Evolutionary conservation across 2,329 filamentous ascomycete species (phyloP), one percentile per base, ranked within the genome.

Genomic region (Bertia moriformis): DNA sequence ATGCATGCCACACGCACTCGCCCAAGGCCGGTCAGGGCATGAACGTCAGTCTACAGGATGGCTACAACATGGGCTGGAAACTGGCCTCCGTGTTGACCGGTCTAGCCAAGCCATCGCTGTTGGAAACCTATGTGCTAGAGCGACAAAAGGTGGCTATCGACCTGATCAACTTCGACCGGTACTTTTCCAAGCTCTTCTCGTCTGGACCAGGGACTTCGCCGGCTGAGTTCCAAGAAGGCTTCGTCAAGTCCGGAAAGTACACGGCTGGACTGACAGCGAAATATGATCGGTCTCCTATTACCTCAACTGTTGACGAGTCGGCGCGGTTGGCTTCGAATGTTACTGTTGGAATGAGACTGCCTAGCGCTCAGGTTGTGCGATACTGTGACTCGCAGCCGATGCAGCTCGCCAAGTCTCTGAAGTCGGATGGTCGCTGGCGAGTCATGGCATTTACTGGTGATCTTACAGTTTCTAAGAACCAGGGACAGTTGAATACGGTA

Each of bases 11-110:
- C 48, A 80, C 75, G 0, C 76, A 80, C 48, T 74, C 69, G 2
- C 76, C 76, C 4, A 80, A 80, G 52, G 74, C 74, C 0, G 76
- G 75, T 0, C 75, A 80, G 53, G 76, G 70, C 2, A 73, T 73
- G 69, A 73, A 73, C 38, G 66, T 71, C 20, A 62, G 65, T 13
- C 53, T 80, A 42, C 74, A 79, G 47, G 76, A 80, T 44, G 75
- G 73, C 4, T 71, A 73, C 46, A 76, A 76, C 41, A 64, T 75
- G 39, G 72, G 71, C 4, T 76, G 71, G 71, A 77, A 77, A 47
- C 57, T 77, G 4, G 67, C 60, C 1, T 56, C 61, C 18, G 57
- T 73, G 1, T 50, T 74, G 2, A 60, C 52, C 12, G 63, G 65
- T 2, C 54, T 58, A 38, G 62, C 66, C 1, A 43, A 40, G 0